Evolutionary conservation across 2,329 filamentous ascomycete genomes (phyloP).

Genomic region (Fusarium sp.): DNA sequence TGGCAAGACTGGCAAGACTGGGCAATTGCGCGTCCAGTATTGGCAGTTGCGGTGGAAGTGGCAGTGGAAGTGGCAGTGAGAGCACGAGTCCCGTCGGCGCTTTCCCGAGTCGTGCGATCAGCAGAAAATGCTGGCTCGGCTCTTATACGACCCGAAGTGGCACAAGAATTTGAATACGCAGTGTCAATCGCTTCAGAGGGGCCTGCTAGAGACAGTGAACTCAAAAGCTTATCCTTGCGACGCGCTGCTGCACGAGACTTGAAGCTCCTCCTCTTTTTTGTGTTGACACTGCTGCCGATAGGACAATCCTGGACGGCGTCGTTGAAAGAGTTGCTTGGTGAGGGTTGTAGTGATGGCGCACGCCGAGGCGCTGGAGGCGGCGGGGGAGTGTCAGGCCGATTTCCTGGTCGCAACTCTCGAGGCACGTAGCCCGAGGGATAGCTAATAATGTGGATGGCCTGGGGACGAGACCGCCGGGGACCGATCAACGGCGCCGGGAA

Average conservation of each 20-base stretch:
- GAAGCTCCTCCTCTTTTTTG: conserved; percentile 48
- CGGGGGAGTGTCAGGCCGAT: conserved; percentile 31
- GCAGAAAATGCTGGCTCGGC: conserved; percentile 25
- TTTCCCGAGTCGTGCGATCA: conserved; percentile 33
- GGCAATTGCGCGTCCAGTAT: conserved; percentile 9
- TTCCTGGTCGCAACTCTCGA: conserved; percentile 53
- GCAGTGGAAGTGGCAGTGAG: conserved; percentile 15
- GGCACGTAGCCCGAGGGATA: conserved; percentile 59
- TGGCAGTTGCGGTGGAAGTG: background rate
- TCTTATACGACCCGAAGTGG: conserved; percentile 19
- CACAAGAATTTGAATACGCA: conserved; percentile 5
- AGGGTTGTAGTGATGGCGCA: conserved; percentile 38
- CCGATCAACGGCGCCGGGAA: conserved; percentile 55
- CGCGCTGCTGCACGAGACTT: conserved; percentile 19
- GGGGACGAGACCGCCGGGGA: conserved; percentile 53
- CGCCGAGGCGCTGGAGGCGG: conserved; percentile 23
- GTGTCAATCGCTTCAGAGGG: conserved; percentile 22
- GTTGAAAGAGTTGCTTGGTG: conserved; percentile 15
- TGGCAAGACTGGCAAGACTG: conserved; percentile 6
- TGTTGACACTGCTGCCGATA: conserved; percentile 35
- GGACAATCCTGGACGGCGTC: conserved; percentile 6
- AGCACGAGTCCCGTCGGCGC: conserved; percentile 5
- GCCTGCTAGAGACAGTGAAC: conserved; percentile 12
- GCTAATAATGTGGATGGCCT: conserved; percentile 58
- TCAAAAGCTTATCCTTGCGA: conserved; percentile 33